Percentiles rank a stretch among this genome's conserved stretches.
phyloP scores from a whole-genome alignment of 768 basidiomycete genomes.

The Mrakia frigida region DNA sequence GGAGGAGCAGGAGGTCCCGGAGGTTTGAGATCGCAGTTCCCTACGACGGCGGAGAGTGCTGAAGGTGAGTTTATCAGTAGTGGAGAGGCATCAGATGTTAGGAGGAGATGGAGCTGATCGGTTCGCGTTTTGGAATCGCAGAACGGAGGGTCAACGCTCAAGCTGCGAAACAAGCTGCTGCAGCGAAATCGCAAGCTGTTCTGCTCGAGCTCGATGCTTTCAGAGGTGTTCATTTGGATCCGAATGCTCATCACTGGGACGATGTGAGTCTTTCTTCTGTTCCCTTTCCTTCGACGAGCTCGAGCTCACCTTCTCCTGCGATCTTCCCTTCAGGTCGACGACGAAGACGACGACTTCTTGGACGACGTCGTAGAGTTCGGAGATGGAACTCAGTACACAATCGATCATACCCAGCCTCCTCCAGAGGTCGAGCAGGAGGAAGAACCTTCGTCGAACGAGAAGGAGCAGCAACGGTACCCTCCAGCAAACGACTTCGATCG shows the following conservation, averaged over 20 bases:
- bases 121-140: background rate
- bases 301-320: conserved; percentile 30
- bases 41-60: conserved; percentile 92
- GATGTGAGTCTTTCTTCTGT: conserved; percentile 60
- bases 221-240: conserved; percentile 85
- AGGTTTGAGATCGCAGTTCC: conserved; percentile 63
- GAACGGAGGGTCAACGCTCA: conserved; percentile 33
- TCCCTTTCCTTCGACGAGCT: conserved; percentile 10
- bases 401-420: conserved; percentile 41
- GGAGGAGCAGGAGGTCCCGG: conserved; percentile 1
- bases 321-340: conserved; percentile 55
- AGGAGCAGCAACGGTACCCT: conserved; percentile 56
- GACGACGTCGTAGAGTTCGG: conserved; percentile 90
- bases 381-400: conserved; percentile 86
- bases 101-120: conserved; percentile 23
- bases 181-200: conserved; percentile 59
- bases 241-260: conserved; percentile 95
- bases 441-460: too few relatives aligned
- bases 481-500: conserved; percentile 79
- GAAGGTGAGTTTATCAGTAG: conserved; percentile 56
- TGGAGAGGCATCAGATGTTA: conserved; percentile 8
- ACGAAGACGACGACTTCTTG: conserved; percentile 81
- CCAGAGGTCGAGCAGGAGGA: conserved; percentile 35
- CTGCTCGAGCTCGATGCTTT: conserved; percentile 88
- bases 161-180: conserved; percentile 54